Conservation (phyloP, 2,329 filamentous ascomycete genomes). For the Calonectria pteridis region DNA sequence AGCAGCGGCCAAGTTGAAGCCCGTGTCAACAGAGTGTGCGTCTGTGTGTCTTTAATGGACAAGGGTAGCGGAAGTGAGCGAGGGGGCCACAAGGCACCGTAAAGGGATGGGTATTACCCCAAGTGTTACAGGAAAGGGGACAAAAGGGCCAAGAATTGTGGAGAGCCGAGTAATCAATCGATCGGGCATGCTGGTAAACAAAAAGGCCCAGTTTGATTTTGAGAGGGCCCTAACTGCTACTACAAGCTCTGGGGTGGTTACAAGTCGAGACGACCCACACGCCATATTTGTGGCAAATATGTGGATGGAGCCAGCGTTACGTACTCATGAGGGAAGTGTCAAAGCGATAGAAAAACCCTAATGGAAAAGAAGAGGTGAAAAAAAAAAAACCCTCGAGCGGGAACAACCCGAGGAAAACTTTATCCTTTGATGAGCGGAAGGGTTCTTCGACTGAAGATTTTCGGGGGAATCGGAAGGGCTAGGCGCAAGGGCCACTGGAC, state of each 20-base stretch:
- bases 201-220: not conserved
- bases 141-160: not conserved
- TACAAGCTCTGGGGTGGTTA: not conserved
- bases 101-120: conserved; percentile 16
- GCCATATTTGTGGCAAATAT: not conserved
- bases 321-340: not conserved
- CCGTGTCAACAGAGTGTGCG: conserved; percentile 24
- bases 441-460: conserved; percentile 14
- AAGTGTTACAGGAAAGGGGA: conserved; percentile 16
- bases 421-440: conserved; percentile 3
- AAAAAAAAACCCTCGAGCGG: not conserved
- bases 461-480: conserved; percentile 18
- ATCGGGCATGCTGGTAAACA: not conserved
- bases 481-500: conserved; percentile 36
- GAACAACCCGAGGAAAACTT: conserved; percentile 2
- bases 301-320: not conserved
- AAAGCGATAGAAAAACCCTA: not conserved
- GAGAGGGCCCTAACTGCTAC: not conserved
- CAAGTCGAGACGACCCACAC: conserved; percentile 7
- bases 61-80: conserved; percentile 24
- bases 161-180: not conserved
- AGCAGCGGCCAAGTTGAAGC: conserved; percentile 14
- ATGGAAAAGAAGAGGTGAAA: not conserved
- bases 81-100: conserved; percentile 25
- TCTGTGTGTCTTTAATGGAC: conserved; percentile 30